phyloP scores from a whole-genome alignment of 805 yeast genomes.

The Nakazawaea ambrosiae region DNA sequence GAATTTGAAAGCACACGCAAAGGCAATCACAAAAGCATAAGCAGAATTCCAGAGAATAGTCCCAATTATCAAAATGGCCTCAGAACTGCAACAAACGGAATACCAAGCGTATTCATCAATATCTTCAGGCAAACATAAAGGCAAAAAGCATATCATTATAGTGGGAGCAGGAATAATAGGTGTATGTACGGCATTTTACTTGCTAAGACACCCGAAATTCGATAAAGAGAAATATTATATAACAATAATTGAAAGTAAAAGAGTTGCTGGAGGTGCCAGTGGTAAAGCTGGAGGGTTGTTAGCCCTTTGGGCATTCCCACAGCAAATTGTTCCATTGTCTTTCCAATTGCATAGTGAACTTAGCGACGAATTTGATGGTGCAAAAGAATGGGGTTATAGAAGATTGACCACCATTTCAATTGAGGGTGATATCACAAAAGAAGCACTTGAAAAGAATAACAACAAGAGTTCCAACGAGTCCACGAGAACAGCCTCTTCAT shows the following conservation, averaged over 20 bases:
- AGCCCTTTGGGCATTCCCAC: constrained; percentile 97
- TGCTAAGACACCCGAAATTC: constrained; percentile 77
- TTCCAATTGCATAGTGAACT: constrained; percentile 81
- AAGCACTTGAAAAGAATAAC: neutral
- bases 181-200: constrained; percentile 86
- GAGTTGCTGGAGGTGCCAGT: constrained; percentile 96
- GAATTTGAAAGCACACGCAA: too few relatives aligned
- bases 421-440: constrained; percentile 68
- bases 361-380: constrained; percentile 77
- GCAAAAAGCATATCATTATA: constrained; percentile 70
- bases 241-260: constrained; percentile 77
- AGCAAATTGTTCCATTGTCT: constrained; percentile 83
- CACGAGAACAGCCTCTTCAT: neutral
- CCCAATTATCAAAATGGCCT: neutral
- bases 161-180: constrained; percentile 97
- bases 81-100: neutral
- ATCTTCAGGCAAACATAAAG: constrained; percentile 44
- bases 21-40: too few relatives aligned
- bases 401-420: constrained; percentile 78
- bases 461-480: neutral
- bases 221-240: constrained; percentile 70
- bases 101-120: constrained; percentile 25
- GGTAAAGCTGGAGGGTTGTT: constrained; percentile 97
- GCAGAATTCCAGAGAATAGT: too few relatives aligned
- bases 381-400: constrained; percentile 86